Conservation (phyloP, 768 basidiomycete species). For the Podaxis sp. region DNA sequence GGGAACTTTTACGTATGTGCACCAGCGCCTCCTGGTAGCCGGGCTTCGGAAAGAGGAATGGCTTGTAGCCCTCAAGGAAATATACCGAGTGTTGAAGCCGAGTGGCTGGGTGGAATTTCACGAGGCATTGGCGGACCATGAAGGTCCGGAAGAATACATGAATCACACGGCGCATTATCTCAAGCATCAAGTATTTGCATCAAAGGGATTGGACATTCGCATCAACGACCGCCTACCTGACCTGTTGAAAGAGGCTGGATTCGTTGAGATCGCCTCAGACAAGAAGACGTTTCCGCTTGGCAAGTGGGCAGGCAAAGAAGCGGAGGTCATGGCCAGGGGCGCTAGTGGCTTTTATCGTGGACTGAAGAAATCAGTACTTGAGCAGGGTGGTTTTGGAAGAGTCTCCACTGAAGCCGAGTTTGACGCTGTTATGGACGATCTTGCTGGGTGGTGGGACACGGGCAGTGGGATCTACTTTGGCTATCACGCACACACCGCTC, state of each 20-base stretch:
- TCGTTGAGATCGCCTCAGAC: conserved; percentile 8
- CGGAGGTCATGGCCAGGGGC: not conserved
- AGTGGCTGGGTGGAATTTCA: conserved; percentile 13
- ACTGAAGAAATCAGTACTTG: not conserved
- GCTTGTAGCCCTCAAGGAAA: conserved; percentile 3
- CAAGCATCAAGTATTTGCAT: not conserved
- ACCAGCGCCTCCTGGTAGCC: conserved; percentile 1
- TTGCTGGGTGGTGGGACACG: not conserved
- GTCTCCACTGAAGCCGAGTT: conserved; percentile 1
- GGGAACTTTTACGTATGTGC: not conserved
- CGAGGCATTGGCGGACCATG: not conserved
- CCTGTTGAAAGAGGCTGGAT: conserved; percentile 2
- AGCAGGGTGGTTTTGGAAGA: conserved; percentile 1
- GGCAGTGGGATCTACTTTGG: not conserved
- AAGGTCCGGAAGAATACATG: not conserved
- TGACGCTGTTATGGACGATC: not conserved
- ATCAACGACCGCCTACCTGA: not conserved
- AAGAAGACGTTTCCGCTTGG: not conserved
- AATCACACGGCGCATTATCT: not conserved
- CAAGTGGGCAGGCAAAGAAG: not conserved
- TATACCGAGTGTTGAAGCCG: conserved; percentile 12
- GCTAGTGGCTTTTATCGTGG: not conserved
- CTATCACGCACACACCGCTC: not conserved
- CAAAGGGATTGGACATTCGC: not conserved
- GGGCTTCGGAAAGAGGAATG: conserved; percentile 2